A percentile compares a stretch with the other conserved stretches of the same genome.
Evolutionary conservation across 495 filamentous ascomycete species (phyloP).

Genomic region (Aspergillus mulundensis): DNA sequence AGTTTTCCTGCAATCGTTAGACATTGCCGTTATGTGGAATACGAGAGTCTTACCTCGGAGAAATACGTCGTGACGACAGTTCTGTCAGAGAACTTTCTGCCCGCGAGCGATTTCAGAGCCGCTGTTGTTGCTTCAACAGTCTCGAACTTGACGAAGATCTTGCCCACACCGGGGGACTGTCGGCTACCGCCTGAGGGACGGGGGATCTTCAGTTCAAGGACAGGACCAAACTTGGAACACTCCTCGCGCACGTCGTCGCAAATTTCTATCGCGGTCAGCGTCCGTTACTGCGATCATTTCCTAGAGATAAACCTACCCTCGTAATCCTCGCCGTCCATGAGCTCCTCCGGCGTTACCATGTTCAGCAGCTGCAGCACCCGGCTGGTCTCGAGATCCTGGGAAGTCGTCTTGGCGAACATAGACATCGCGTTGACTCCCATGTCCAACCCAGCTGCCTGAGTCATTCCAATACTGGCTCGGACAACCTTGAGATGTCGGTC

Average conservation of each 20-base stretch:
- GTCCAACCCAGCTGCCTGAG: constrained; percentile 83
- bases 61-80: constrained; percentile 97
- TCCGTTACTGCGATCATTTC: too few relatives aligned
- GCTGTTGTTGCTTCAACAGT: constrained; percentile 71
- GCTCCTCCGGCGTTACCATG: constrained; percentile 95
- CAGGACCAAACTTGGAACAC: constrained; percentile 81
- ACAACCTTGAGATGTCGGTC: constrained; percentile 79
- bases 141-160: constrained; percentile 95
- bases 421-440: constrained; percentile 98
- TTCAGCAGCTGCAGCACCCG: constrained; percentile 90
- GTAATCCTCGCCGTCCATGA: constrained; percentile 91
- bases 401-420: constrained; percentile 93
- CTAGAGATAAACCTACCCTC: constrained; percentile 62
- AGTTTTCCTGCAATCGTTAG: constrained; percentile 59
- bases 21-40: not conserved
- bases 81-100: constrained; percentile 89
- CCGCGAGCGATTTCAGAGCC: constrained; percentile 81
- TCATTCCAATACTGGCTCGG: constrained; percentile 86
- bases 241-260: constrained; percentile 88
- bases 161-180: constrained; percentile 85
- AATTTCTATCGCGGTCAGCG: constrained; percentile 62
- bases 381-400: constrained; percentile 66
- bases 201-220: constrained; percentile 86
- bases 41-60: constrained; percentile 62
- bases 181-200: constrained; percentile 76